Base-by-base conservation (phyloP, 441 rosid species). In the Corymbia citriodora region DNA sequence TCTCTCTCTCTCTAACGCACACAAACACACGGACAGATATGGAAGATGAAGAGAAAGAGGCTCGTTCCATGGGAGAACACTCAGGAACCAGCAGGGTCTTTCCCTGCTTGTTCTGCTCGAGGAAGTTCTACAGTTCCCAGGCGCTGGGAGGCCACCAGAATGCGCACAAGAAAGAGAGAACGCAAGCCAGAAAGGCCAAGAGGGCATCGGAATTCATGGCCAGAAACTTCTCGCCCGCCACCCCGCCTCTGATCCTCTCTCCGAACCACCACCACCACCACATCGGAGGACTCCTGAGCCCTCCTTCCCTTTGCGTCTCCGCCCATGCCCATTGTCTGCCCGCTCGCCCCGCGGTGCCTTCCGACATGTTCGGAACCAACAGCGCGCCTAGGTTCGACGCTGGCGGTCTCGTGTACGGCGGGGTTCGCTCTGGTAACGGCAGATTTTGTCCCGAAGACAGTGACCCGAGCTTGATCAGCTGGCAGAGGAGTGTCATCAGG, bases 61-160 rank as follows among this genome's bases (percentile, higher is more conserved):
- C 13, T 54, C 31, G 48, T 33, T n/a, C 45, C 82, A 55, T 81
- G 79, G 8, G 31, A 49, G 83, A 85, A 0, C 65, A 85, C 31
- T 31, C 91, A 45, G 88, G 92, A 72, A 55, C 94, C 68, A 72
- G 95, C 74, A 94, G 97, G 90, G 94, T 95, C 21, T 96, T 94
- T 88, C 93, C 96, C 6, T 96, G 97, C 82, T 90, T 92, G 49
- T 96, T 93, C 90, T 96, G 96, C 91, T 94, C 97, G 3, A 92
- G 96, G 91, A 93, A 95, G 89, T 96, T 96, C 91, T 91, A 93
- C 90, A 96, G 96, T 87, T 96, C 97, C 50, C 97, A 96, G 92
- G 97, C 97, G 9, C 54, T 96, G 25, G 97, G 96, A 40, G 97
- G 97, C 25, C 97, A 96, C 88, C 97, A 96, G 87, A 96, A 96